Conservation (phyloP, 805 yeast species). For the Lipomyces spencermartinsiae region DNA sequence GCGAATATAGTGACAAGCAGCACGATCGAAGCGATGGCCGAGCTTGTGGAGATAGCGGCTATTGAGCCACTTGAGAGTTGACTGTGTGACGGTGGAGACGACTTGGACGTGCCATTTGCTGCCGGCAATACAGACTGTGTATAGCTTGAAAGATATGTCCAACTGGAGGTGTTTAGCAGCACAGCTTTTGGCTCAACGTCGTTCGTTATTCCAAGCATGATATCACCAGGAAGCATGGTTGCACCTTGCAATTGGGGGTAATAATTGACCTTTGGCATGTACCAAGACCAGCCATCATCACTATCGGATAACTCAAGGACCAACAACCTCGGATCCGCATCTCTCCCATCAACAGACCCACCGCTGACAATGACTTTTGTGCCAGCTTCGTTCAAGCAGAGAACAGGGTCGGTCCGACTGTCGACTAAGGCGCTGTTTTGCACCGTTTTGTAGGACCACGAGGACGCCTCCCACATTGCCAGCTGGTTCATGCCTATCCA, state of each 20-base stretch:
- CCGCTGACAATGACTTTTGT: constrained; percentile 61
- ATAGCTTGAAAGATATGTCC: constrained; percentile 25
- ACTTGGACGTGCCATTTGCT: constrained; percentile 31
- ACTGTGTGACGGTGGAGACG: constrained; percentile 14
- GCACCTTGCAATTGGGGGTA: constrained; percentile 42
- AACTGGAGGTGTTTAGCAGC: constrained; percentile 25
- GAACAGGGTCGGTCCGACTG: constrained; percentile 60
- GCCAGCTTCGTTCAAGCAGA: constrained; percentile 58
- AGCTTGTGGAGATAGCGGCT: constrained; percentile 55
- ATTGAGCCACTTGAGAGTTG: constrained; percentile 46
- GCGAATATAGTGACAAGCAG: constrained; percentile 47
- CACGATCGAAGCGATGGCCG: constrained; percentile 51
- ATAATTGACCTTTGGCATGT: constrained; percentile 30
- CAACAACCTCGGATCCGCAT: constrained; percentile 54
- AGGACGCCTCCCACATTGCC: constrained; percentile 67
- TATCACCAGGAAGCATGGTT: constrained; percentile 45
- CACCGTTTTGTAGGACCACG: constrained; percentile 66
- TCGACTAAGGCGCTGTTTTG: constrained; percentile 49
- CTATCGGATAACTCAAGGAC: constrained; percentile 43
- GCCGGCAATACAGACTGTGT: constrained; percentile 18
- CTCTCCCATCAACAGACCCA: constrained; percentile 55
- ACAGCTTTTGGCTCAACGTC: constrained; percentile 14
- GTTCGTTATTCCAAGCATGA: constrained; percentile 37
- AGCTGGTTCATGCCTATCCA: constrained; percentile 78
- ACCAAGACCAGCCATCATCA: constrained; percentile 30